Percentiles rank a stretch among this genome's conserved stretches.
These are phyloP conservation scores for Trichoderma asperellum DNA, from an alignment of 2,329 filamentous ascomycete species.

Conservation along the genomic window DNA sequence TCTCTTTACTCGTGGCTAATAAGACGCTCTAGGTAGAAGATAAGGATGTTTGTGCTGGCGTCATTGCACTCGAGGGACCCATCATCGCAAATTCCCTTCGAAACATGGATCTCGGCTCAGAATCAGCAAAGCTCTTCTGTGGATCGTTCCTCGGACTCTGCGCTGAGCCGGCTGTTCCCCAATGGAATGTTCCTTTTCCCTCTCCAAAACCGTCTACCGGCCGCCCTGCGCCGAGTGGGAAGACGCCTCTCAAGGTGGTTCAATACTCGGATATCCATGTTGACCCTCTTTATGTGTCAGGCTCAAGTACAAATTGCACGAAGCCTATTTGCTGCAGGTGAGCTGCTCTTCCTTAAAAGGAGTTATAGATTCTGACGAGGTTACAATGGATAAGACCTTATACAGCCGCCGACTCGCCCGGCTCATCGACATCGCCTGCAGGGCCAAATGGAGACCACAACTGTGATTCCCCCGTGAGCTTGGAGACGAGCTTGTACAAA, in stretches of 20 bases:
- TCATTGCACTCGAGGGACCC: constrained; percentile 56
- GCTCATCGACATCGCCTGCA: constrained; percentile 53
- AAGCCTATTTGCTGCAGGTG: constrained; percentile 64
- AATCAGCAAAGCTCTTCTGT: constrained; percentile 56
- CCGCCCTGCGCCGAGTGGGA: constrained; percentile 49
- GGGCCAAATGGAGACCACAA: constrained; percentile 57
- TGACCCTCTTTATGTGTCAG: constrained; percentile 58
- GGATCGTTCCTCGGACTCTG: constrained; percentile 59
- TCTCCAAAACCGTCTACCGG: constrained; percentile 43
- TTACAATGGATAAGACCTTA: constrained; percentile 46
- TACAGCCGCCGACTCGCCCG: constrained; percentile 51
- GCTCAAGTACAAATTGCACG: constrained; percentile 58
- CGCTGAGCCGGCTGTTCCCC: constrained; percentile 49
- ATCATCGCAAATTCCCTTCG: constrained; percentile 55
- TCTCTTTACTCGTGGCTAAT: neutral
- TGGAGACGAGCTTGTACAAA: constrained; percentile 60
- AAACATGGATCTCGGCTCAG: constrained; percentile 52
- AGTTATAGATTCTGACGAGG: constrained; percentile 1
- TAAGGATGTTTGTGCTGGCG: constrained; percentile 58
- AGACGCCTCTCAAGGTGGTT: constrained; percentile 56
- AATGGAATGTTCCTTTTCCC: constrained; percentile 51
- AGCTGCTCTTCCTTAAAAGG: constrained; percentile 23
- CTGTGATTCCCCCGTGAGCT: constrained; percentile 55
- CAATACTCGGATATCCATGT: constrained; percentile 65
- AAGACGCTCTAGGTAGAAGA: constrained; percentile 49